Evolutionary conservation across 129 eudicot species (phyloP).

Genomic region (Cynara cardunculus): DNA sequence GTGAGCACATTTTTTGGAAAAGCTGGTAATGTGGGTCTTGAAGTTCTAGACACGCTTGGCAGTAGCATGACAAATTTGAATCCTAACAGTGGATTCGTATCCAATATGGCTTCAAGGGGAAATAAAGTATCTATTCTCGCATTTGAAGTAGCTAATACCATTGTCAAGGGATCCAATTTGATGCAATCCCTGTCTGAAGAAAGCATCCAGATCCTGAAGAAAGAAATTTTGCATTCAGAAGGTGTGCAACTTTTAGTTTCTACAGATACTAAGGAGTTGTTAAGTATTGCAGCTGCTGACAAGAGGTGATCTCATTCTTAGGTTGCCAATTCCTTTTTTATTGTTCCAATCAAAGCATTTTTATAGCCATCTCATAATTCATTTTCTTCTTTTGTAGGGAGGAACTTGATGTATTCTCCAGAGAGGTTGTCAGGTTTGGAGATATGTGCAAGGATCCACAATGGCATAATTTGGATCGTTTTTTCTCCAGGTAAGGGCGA

Average conservation of each 20-base stretch:
- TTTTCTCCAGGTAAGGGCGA: conserved; percentile 60
- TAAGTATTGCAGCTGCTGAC: conserved; percentile 85
- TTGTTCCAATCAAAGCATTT: background rate
- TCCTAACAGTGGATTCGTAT: conserved; percentile 64
- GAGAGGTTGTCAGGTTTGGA: conserved; percentile 94
- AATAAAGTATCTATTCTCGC: conserved; percentile 78
- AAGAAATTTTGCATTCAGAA: conserved; percentile 73
- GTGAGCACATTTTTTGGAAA: conserved; percentile 77
- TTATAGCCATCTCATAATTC: background rate
- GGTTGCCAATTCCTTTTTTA: background rate
- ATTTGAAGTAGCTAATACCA: conserved; percentile 93
- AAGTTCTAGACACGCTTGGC: conserved; percentile 76
- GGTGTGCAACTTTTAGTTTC: conserved; percentile 87
- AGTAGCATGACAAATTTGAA: conserved; percentile 85
- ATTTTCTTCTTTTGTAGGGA: conserved; percentile 44
- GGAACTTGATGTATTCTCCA: conserved; percentile 77
- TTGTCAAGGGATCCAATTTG: conserved; percentile 74
- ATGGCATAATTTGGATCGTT: conserved; percentile 88
- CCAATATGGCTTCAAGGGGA: conserved; percentile 78
- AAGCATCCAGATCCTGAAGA: conserved; percentile 55
- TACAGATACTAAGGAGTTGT: conserved; percentile 68
- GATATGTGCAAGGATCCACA: conserved; percentile 91
- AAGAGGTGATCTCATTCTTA: conserved; percentile 53
- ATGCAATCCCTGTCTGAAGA: conserved; percentile 89
- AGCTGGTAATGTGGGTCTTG: conserved; percentile 75